Evolutionary conservation across 2,329 filamentous ascomycete species (phyloP), one percentile per base, ranked within the genome.

Genomic region (Lasiodiplodia theobromae): DNA sequence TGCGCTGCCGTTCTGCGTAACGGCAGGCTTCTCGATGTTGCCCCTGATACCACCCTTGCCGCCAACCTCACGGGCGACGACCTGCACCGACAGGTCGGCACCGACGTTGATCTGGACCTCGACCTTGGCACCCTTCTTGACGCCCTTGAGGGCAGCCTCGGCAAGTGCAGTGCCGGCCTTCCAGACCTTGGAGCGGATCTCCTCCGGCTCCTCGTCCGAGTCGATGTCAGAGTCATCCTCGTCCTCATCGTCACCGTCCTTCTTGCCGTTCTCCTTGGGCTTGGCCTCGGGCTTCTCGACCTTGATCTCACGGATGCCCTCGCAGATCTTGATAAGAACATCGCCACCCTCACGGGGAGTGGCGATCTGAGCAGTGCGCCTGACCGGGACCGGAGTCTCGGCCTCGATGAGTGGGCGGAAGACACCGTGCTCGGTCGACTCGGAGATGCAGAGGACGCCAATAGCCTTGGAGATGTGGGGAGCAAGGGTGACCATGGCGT

Each of bases 401-500:
- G 93, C 87, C 58, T 90, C 87, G 71, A 99, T 87, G 74, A 99
- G 87, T 69, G 93, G 90, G 58, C 89, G 89, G 84, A 98, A 97
- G 70, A 88, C 83, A 72, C 92, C 89, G 69, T 88, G 85, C 53
- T 82, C 82, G 60, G 86, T 86, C 60, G 89, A 85, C 51, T 83
- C 86, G 16, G 84, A 84, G 69, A 88, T 83, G 73, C 90, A 88
- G 71, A 97, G 86, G 66, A 98, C 91, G 79, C 96, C 96, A 71
- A 99, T 92, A 71, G 95, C 92, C 78, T 94, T 92, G 74, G 89
- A 86, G 71, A 97, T 90, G 84, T 99, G 96, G 75, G 94, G 93
- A 65, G 96, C 94, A 18, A 94, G 95, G 40, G 95, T 97, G 72
- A 99, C 94, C 78, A 94, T 93, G 65, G 96, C 91, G 85, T 99